These are phyloP conservation scores for Alopecurus myosuroides DNA, from an alignment of 176 grass and related monocot genomes.

Conservation along the genomic window DNA sequence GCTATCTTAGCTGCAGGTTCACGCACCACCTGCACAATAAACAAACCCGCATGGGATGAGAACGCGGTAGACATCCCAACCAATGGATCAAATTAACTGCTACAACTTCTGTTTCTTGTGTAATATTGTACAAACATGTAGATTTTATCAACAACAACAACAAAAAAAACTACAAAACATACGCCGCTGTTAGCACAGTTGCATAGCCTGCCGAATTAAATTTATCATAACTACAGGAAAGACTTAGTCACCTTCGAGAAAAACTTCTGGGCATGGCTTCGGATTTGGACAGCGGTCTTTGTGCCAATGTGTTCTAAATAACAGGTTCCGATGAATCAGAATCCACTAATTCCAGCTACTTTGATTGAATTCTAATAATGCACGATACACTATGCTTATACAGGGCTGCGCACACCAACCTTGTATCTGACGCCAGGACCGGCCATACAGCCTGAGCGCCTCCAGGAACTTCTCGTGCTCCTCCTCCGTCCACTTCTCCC, in stretches of 20 bases:
- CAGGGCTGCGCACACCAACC: slow-evolving; percentile 35
- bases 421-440: slow-evolving; percentile 89
- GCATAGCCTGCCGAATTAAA: neutral
- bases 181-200: neutral
- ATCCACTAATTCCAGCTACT: neutral
- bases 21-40: slow-evolving; percentile 45
- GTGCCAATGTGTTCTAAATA: slow-evolving; percentile 93
- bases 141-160: neutral
- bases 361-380: neutral
- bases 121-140: neutral
- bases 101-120: neutral
- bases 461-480: slow-evolving; percentile 87
- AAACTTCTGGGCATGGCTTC: slow-evolving; percentile 99
- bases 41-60: neutral
- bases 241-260: slow-evolving; percentile 79
- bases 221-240: slow-evolving; percentile 7
- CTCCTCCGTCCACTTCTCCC: slow-evolving; percentile 92
- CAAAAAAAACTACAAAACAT: neutral
- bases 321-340: slow-evolving; percentile 38
- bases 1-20: slow-evolving; percentile 23
- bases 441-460: slow-evolving; percentile 76
- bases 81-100: neutral
- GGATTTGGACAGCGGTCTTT: slow-evolving; percentile 92
- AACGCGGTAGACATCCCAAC: neutral
- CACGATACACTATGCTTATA: neutral